Evolutionary conservation across 768 basidiomycete genomes (phyloP), one percentile per base, ranked within the genome.

Genomic region (Kondoa malvinella): DNA sequence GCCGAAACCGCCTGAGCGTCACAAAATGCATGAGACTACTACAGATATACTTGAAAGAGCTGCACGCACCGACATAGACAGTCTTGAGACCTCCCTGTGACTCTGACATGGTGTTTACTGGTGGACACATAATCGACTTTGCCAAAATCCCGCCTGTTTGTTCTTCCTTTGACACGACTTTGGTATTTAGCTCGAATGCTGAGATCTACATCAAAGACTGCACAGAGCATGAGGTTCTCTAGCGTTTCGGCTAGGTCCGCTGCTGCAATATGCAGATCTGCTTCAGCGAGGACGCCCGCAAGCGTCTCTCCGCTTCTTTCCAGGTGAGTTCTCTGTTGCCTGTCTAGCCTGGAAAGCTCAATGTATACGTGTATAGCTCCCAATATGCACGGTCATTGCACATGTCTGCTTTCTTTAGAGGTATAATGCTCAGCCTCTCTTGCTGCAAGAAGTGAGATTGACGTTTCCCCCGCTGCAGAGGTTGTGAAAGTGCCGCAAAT

Each of bases 401-500:
- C 21, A 8, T 50, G 40, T 50, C 40, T 8, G 8, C 40, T 8
- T 21, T 8, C 8, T 8, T 50, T 50, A 50, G 40, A 50, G 40
- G 40, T 50, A 8, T 21, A 21, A 8, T 50, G 12, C 40, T 50
- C 40, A 8, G 8, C 40, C 40, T 8, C 21, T 50, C 40, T 8
- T 50, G 40, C 40, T 50, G 8, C 21, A 8, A 50, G 21, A 8
- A 21, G 12, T 50, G 40, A 50, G 40, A 21, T 50, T 21, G 21
- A 50, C 40, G 21, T 31, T 31, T 4, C 12, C 50, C 4, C 30
- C 14, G 27, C 12, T 60, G 74, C 85, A 67, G 87, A 92, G 79
- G 89, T 86, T 66, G 83, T 96, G 71, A 90, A 94, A 80, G 92
- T 96, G 50, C 92, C 92, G 21, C 88, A 91, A 78, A 94, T 96